These are phyloP conservation scores for Cladosporium cucumerinum DNA, from an alignment of 2,329 filamentous ascomycete genomes.

Conservation along the genomic window DNA sequence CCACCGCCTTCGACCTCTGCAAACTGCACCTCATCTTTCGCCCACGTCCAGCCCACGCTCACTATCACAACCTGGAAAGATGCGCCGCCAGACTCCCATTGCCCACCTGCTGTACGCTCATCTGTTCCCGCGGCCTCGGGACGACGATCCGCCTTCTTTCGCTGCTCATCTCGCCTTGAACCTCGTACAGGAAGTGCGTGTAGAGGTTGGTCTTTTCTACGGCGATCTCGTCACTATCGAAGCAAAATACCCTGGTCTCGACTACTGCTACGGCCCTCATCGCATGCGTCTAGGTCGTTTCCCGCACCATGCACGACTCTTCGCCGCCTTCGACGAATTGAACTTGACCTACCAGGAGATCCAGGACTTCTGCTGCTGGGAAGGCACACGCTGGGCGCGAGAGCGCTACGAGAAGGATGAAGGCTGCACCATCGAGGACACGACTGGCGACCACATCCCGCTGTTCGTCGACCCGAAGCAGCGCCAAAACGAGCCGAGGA, in stretches of 20 bases:
- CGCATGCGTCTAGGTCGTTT: conserved; percentile 74
- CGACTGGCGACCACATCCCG: conserved; percentile 64
- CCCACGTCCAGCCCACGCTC: not conserved
- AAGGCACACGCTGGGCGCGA: conserved; percentile 79
- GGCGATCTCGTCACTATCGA: conserved; percentile 75
- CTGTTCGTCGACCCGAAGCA: conserved; percentile 52
- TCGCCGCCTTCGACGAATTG: conserved; percentile 70
- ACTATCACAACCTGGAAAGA: conserved; percentile 38
- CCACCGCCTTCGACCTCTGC: not conserved
- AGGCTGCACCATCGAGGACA: conserved; percentile 66
- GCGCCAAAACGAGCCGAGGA: conserved; percentile 20
- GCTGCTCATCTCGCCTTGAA: conserved; percentile 65
- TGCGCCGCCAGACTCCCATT: conserved; percentile 68
- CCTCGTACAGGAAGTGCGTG: conserved; percentile 73
- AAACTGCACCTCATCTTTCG: not conserved
- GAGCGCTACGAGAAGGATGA: conserved; percentile 76
- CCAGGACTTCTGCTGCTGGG: conserved; percentile 71
- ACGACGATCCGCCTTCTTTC: conserved; percentile 69
- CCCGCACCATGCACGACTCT: conserved; percentile 71
- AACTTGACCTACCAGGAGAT: conserved; percentile 69
- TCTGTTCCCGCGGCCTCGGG: conserved; percentile 67
- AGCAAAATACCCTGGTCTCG: conserved; percentile 76
- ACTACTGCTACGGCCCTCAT: conserved; percentile 71
- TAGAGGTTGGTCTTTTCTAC: conserved; percentile 75
- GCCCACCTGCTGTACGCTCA: conserved; percentile 70